Conservation (phyloP, 2,329 filamentous ascomycete genomes). For the Dactylonectria macrodidyma region DNA sequence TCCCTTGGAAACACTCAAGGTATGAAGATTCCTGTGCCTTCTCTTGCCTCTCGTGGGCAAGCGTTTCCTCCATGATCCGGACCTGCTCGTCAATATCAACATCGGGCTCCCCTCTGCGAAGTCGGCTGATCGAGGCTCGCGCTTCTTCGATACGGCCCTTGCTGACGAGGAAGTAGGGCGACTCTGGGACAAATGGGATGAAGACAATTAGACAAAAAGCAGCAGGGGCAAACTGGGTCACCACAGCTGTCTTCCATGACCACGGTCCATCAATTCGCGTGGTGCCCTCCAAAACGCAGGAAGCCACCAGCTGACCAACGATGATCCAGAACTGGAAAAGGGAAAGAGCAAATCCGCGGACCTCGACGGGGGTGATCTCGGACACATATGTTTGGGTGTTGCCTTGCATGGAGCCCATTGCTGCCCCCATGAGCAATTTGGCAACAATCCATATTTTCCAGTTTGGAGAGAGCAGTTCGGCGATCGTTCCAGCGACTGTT, state of each 20-base stretch:
- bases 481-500: not conserved
- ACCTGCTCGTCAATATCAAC: not conserved
- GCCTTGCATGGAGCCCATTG: constrained; percentile 10
- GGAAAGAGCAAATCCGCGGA: constrained; percentile 2
- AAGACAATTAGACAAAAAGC: not conserved
- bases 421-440: constrained; percentile 6
- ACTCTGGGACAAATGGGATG: constrained; percentile 5
- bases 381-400: constrained; percentile 4
- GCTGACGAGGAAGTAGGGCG: constrained; percentile 4
- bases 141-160: not conserved
- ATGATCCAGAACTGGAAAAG: constrained; percentile 18
- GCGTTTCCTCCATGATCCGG: not conserved
- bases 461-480: constrained; percentile 2
- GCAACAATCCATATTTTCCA: constrained; percentile 18
- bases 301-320: not conserved
- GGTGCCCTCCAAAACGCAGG: constrained; percentile 3
- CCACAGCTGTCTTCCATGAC: constrained; percentile 9
- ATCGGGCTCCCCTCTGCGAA: not conserved
- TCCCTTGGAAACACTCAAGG: constrained; percentile 10
- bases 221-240: not conserved
- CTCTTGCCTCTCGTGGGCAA: not conserved
- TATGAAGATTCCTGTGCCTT: not conserved
- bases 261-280: not conserved
- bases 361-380: not conserved
- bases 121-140: not conserved